Conservation (phyloP, 2,329 filamentous ascomycete species). For the Fusarium concolor region DNA sequence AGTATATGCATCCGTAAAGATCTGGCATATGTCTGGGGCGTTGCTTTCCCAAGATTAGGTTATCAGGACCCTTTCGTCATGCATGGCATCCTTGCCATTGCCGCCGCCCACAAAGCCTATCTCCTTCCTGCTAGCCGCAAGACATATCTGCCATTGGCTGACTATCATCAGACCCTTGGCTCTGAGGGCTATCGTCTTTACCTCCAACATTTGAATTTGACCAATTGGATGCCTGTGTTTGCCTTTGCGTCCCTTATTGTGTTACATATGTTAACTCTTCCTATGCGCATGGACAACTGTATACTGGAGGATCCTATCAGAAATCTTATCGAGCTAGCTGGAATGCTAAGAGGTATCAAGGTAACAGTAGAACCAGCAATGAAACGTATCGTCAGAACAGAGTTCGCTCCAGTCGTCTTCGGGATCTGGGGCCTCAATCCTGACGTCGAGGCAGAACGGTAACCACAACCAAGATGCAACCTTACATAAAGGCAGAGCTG, state of each 20-base stretch:
- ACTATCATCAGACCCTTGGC: slow-evolving; percentile 48
- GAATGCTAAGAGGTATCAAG: slow-evolving; percentile 40
- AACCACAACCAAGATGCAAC: not conserved
- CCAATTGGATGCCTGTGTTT: slow-evolving; percentile 50
- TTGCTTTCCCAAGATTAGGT: slow-evolving; percentile 43
- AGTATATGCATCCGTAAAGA: slow-evolving; percentile 42
- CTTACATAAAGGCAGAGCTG: not conserved
- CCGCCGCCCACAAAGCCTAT: slow-evolving; percentile 49
- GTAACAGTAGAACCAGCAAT: slow-evolving; percentile 36
- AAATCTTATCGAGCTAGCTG: slow-evolving; percentile 38
- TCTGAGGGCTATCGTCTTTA: slow-evolving; percentile 46
- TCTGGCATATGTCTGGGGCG: slow-evolving; percentile 45
- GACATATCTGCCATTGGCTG: slow-evolving; percentile 43
- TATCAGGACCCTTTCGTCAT: slow-evolving; percentile 47
- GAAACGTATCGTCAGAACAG: slow-evolving; percentile 32
- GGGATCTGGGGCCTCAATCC: slow-evolving; percentile 32
- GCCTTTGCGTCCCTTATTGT: slow-evolving; percentile 57
- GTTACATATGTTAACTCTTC: slow-evolving; percentile 44
- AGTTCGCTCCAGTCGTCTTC: slow-evolving; percentile 43
- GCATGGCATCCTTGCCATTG: slow-evolving; percentile 48
- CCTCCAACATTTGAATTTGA: slow-evolving; percentile 31
- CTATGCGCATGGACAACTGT: slow-evolving; percentile 29
- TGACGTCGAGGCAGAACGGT: slow-evolving; percentile 22
- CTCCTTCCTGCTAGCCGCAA: slow-evolving; percentile 42
- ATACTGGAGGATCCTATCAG: slow-evolving; percentile 36